These are phyloP conservation scores for Allium fistulosum DNA, from an alignment of 106 monocot genomes.

Conservation along the genomic window DNA sequence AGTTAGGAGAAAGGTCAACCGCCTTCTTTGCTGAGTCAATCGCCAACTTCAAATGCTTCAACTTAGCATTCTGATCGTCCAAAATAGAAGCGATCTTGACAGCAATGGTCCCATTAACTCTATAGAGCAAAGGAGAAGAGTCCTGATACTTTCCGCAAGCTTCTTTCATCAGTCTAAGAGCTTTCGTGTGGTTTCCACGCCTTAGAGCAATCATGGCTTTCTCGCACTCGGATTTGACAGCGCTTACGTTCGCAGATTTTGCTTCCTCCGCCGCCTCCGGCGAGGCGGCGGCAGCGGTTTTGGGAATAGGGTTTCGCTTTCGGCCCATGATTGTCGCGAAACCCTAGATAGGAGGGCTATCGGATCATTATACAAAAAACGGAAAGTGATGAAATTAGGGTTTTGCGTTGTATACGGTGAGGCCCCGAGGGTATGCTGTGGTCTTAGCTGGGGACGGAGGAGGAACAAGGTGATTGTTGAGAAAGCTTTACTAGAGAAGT, in stretches of 20 bases:
- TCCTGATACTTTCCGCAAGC: constrained; percentile 23
- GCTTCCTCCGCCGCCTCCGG: background rate
- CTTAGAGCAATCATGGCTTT: constrained; percentile 63
- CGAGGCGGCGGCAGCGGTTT: background rate
- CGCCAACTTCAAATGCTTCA: constrained; percentile 49
- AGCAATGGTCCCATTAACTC: constrained; percentile 58
- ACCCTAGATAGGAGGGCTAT: background rate
- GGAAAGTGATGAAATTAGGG: background rate
- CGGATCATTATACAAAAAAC: background rate
- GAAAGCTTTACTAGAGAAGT: too few relatives aligned
- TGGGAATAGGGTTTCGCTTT: constrained; percentile 19
- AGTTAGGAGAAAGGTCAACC: constrained; percentile 44
- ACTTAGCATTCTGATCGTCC: constrained; percentile 59
- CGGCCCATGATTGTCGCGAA: constrained; percentile 6
- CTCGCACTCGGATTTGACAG: constrained; percentile 67
- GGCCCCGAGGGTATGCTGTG: too few relatives aligned
- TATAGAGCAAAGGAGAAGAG: constrained; percentile 51
- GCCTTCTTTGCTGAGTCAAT: constrained; percentile 64
- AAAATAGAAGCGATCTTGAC: constrained; percentile 50
- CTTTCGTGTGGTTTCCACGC: constrained; percentile 66
- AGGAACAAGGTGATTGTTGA: too few relatives aligned
- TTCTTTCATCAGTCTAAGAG: constrained; percentile 71
- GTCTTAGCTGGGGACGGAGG: too few relatives aligned
- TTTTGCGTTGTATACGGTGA: background rate
- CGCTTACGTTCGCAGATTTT: background rate